phyloP scores from a whole-genome alignment of 345 rosid genomes.

The Lenwebbia sp. region DNA sequence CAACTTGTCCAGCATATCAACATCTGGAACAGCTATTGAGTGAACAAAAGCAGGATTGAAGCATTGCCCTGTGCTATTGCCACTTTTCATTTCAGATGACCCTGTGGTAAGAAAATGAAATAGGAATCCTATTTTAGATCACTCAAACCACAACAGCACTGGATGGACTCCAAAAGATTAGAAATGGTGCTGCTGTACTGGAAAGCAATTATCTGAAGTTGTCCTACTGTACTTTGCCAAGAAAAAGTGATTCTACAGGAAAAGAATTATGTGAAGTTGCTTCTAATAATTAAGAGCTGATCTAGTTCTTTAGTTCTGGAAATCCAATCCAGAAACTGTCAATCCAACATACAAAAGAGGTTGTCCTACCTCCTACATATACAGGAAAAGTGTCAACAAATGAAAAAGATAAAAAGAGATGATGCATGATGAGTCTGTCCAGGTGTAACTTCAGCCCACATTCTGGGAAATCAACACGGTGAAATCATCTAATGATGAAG shows the following conservation, averaged over 20 bases:
- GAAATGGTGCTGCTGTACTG: neutral
- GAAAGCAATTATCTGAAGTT: neutral
- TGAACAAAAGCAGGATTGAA: slow-evolving; percentile 91
- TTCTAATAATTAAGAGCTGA: neutral
- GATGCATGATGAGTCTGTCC: neutral
- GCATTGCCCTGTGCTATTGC: slow-evolving; percentile 39
- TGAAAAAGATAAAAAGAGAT: neutral
- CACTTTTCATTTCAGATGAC: slow-evolving; percentile 19
- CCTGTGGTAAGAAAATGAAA: slow-evolving; percentile 19
- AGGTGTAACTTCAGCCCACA: neutral
- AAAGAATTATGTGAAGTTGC: neutral
- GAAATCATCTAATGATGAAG: neutral
- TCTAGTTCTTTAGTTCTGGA: neutral
- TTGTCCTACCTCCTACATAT: neutral
- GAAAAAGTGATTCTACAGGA: neutral
- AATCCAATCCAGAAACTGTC: neutral
- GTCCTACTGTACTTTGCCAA: neutral
- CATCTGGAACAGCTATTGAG: slow-evolving; percentile 66
- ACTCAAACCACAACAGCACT: neutral
- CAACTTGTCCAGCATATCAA: slow-evolving; percentile 56
- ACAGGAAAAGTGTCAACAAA: neutral
- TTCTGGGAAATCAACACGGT: neutral
- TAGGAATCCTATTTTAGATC: neutral
- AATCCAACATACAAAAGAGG: neutral
- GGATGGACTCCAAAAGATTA: neutral